Conservation (phyloP, 257 asterid genomes). For the Lycium ferocissimum region DNA sequence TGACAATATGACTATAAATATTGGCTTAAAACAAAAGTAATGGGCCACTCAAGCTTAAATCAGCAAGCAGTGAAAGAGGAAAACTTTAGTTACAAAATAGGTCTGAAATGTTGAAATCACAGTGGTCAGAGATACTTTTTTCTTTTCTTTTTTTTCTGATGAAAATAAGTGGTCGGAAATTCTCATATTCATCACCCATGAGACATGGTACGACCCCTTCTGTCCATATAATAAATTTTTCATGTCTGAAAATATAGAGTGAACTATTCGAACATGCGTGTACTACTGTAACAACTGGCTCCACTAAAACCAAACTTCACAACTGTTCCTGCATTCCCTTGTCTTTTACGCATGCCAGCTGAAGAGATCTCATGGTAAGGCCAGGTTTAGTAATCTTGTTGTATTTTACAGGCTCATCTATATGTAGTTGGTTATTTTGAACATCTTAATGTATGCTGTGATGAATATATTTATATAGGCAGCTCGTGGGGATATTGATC, state of each 20-base stretch:
- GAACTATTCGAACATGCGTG: neutral
- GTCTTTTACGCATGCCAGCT: neutral
- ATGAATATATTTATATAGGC: neutral
- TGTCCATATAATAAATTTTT: neutral
- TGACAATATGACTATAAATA: no score
- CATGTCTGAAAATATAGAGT: neutral
- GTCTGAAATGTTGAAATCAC: no score
- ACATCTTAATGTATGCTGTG: neutral
- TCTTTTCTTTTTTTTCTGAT: no score
- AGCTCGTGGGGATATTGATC: neutral
- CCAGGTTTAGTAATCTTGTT: neutral
- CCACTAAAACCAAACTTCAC: neutral
- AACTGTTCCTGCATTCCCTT: neutral
- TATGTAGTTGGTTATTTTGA: constrained; percentile 5
- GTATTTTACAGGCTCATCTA: neutral
- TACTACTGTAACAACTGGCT: neutral
- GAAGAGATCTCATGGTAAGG: constrained; percentile 1
- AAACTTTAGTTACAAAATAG: no score
- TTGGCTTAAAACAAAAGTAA: no score
- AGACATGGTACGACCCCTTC: neutral
- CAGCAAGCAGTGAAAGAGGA: no score
- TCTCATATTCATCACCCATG: constrained; percentile 22
- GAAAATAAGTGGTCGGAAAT: neutral
- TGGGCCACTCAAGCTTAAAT: no score
- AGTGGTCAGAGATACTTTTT: no score